Conservation (phyloP, 2,329 filamentous ascomycete genomes). For the Emydomyces testavorans region DNA sequence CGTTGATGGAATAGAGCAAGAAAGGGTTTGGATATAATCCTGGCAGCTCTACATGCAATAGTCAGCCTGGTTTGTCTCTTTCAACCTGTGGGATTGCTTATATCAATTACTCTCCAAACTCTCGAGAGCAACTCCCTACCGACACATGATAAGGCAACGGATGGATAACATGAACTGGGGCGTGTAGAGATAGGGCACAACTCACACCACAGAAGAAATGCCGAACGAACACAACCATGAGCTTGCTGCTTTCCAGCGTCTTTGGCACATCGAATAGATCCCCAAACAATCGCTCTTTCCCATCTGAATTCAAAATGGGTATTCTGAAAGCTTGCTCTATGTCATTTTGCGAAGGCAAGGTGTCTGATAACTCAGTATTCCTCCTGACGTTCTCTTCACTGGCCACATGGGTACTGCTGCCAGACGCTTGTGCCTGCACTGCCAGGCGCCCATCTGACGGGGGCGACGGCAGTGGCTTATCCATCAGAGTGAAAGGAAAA, state of each 20-base stretch:
- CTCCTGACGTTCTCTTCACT: not conserved
- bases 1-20: slow-evolving; percentile 43
- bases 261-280: slow-evolving; percentile 41
- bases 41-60: slow-evolving; percentile 53
- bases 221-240: slow-evolving; percentile 62
- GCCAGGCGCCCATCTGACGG: not conserved
- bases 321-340: slow-evolving; percentile 14
- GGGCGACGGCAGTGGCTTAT: slow-evolving; percentile 4
- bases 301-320: slow-evolving; percentile 48
- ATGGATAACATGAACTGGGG: too few relatives aligned
- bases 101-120: too few relatives aligned
- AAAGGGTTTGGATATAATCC: slow-evolving; percentile 56
- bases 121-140: too few relatives aligned
- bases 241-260: slow-evolving; percentile 35
- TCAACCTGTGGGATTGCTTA: too few relatives aligned
- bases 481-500: slow-evolving; percentile 1
- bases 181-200: slow-evolving; percentile 18
- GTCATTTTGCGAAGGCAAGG: slow-evolving; percentile 4
- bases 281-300: slow-evolving; percentile 50
- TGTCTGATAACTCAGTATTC: not conserved
- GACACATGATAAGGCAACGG: too few relatives aligned
- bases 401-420: not conserved
- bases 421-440: not conserved
- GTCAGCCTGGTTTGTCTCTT: slow-evolving; percentile 7
- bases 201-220: slow-evolving; percentile 73